A percentile compares a stretch with the other conserved stretches of the same genome.
These are phyloP conservation scores for Rosa lucieae DNA, from an alignment of 306 rosid species.

Conservation along the genomic window DNA sequence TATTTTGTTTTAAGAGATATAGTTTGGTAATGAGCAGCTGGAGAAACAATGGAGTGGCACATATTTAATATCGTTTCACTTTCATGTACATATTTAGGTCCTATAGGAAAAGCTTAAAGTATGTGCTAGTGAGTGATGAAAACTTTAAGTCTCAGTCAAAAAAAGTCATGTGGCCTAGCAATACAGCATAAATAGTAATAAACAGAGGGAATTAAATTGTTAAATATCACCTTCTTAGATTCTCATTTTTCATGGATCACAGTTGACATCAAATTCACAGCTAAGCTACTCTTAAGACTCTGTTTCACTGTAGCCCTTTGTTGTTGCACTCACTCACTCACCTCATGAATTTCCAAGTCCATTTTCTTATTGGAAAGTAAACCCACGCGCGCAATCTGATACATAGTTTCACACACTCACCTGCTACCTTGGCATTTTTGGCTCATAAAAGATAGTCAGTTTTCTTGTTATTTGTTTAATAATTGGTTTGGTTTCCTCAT, in stretches of 20 bases:
- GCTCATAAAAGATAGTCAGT: slow-evolving; percentile 14
- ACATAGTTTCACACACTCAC: not conserved
- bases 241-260: slow-evolving; percentile 13
- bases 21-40: not conserved
- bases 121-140: not conserved
- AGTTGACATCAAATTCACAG: slow-evolving; percentile 43
- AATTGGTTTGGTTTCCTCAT: not conserved
- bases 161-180: not conserved
- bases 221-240: slow-evolving; percentile 12
- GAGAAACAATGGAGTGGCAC: not conserved
- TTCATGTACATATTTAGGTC: slow-evolving; percentile 2
- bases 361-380: not conserved
- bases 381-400: slow-evolving; percentile 16
- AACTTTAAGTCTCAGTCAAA: not conserved
- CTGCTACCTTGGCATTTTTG: slow-evolving; percentile 56
- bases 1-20: too few species aligned
- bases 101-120: not conserved
- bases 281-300: slow-evolving; percentile 17
- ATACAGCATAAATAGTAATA: not conserved
- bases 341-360: not conserved
- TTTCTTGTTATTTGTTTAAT: slow-evolving; percentile 20
- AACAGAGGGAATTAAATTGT: not conserved
- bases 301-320: not conserved
- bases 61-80: not conserved
- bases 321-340: not conserved